Conservation (phyloP, 2,329 filamentous ascomycete genomes). For the Bipolaris victoriae region DNA sequence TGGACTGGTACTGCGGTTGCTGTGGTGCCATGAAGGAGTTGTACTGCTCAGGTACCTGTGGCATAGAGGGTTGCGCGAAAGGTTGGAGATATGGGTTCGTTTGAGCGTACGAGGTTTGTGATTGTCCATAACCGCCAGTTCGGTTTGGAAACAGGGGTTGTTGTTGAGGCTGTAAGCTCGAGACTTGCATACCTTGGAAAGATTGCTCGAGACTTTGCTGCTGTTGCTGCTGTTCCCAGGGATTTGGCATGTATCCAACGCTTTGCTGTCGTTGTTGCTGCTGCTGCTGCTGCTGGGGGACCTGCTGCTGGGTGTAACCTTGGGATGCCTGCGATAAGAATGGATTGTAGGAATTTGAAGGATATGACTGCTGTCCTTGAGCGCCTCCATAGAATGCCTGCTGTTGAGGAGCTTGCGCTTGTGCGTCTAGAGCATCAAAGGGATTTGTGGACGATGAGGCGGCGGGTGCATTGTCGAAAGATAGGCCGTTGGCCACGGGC, state of each 20-base stretch:
- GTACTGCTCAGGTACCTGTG: slow-evolving; percentile 50
- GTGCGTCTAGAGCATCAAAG: slow-evolving; percentile 53
- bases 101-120: slow-evolving; percentile 47
- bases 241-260: slow-evolving; percentile 24
- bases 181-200: slow-evolving; percentile 77
- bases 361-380: slow-evolving; percentile 34
- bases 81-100: slow-evolving; percentile 52
- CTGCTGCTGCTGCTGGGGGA: neutral
- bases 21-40: slow-evolving; percentile 41
- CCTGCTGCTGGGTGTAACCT: slow-evolving; percentile 27
- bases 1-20: slow-evolving; percentile 46
- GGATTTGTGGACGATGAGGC: slow-evolving; percentile 47
- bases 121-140: slow-evolving; percentile 65
- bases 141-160: slow-evolving; percentile 72
- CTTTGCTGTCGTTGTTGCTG: slow-evolving; percentile 8
- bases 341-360: slow-evolving; percentile 67
- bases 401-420: slow-evolving; percentile 37
- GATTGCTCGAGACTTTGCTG: slow-evolving; percentile 65
- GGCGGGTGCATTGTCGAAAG: slow-evolving; percentile 47
- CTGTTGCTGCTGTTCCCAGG: slow-evolving; percentile 38
- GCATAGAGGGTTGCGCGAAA: slow-evolving; percentile 51
- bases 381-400: slow-evolving; percentile 35
- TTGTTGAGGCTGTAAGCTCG: slow-evolving; percentile 35
- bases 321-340: slow-evolving; percentile 61
- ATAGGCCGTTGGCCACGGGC: slow-evolving; percentile 56